phyloP scores from a whole-genome alignment of 2,329 filamentous ascomycete genomes.

The Aspergillus sojae region DNA sequence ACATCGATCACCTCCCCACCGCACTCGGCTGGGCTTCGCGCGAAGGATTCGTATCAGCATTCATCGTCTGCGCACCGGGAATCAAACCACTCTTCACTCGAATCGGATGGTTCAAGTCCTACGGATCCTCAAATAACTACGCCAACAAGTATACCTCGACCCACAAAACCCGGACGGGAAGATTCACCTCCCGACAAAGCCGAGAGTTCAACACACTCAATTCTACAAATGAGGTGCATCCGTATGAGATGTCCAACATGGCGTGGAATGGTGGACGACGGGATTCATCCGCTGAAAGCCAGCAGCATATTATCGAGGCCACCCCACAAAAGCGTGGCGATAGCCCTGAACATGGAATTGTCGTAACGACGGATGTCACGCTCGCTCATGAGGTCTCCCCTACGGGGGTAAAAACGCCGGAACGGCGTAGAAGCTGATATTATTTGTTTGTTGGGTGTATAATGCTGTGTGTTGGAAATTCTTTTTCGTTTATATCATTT shows the following conservation, averaged over 20 bases:
- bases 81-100: slow-evolving; percentile 20
- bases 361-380: slow-evolving; percentile 16
- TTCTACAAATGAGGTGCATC: slow-evolving; percentile 3
- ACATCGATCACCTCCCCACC: slow-evolving; percentile 14
- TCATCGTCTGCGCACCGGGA: slow-evolving; percentile 21
- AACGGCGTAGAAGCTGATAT: background rate
- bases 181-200: background rate
- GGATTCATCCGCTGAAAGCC: slow-evolving; percentile 13
- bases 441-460: background rate
- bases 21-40: slow-evolving; percentile 25
- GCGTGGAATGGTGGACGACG: background rate
- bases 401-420: background rate
- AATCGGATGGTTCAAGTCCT: slow-evolving; percentile 13
- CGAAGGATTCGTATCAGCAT: slow-evolving; percentile 19
- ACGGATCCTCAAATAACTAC: slow-evolving; percentile 4
- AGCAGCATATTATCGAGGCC: slow-evolving; percentile 17
- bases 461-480: background rate
- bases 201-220: background rate
- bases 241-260: slow-evolving; percentile 9
- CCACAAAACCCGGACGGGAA: background rate
- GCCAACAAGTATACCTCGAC: background rate
- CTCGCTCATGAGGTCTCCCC: slow-evolving; percentile 10
- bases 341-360: slow-evolving; percentile 9
- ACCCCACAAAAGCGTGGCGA: background rate
- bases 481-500: no score